phyloP scores from a whole-genome alignment of 495 filamentous ascomycete species.

The Aspergillus ostianus region DNA sequence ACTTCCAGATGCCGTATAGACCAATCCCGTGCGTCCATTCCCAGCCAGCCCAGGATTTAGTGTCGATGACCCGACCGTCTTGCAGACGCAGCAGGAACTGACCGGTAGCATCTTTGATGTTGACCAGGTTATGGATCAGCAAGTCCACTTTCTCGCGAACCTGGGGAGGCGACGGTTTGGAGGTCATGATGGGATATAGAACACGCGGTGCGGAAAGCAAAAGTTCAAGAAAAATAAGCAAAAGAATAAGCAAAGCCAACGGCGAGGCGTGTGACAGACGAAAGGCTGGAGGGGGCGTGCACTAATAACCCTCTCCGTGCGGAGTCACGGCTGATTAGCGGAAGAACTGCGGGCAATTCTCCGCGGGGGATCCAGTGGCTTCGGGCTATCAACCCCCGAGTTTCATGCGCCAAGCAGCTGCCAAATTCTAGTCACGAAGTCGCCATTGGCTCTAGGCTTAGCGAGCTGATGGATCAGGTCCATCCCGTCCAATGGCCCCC shows the following conservation, averaged over 20 bases:
- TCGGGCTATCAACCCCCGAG: slow-evolving; percentile 8
- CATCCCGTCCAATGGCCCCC: neutral
- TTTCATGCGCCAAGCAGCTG: neutral
- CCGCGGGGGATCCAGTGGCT: slow-evolving; percentile 1
- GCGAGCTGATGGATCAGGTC: neutral
- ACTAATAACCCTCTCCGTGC: slow-evolving; percentile 9
- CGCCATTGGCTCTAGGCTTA: neutral
- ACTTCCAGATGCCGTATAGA: slow-evolving; percentile 75
- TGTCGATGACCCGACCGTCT: slow-evolving; percentile 73
- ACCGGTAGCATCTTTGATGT: slow-evolving; percentile 68
- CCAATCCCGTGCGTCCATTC: slow-evolving; percentile 82
- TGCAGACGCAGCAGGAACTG: slow-evolving; percentile 63
- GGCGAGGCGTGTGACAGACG: neutral
- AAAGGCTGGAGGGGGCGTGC: neutral
- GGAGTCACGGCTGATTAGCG: slow-evolving; percentile 8
- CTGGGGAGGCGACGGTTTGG: slow-evolving; percentile 25
- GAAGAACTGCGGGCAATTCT: slow-evolving; percentile 4
- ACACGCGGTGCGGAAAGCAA: neutral
- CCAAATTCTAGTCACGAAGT: neutral
- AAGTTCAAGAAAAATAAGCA: neutral
- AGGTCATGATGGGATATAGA: slow-evolving; percentile 16
- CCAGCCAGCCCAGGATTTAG: slow-evolving; percentile 75
- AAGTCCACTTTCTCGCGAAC: slow-evolving; percentile 57
- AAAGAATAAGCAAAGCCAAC: slow-evolving; percentile 1
- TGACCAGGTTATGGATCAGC: slow-evolving; percentile 64